These are phyloP conservation scores for Furcasterigmium sp. DNA, from an alignment of 2,329 filamentous ascomycete species.

Conservation along the genomic window DNA sequence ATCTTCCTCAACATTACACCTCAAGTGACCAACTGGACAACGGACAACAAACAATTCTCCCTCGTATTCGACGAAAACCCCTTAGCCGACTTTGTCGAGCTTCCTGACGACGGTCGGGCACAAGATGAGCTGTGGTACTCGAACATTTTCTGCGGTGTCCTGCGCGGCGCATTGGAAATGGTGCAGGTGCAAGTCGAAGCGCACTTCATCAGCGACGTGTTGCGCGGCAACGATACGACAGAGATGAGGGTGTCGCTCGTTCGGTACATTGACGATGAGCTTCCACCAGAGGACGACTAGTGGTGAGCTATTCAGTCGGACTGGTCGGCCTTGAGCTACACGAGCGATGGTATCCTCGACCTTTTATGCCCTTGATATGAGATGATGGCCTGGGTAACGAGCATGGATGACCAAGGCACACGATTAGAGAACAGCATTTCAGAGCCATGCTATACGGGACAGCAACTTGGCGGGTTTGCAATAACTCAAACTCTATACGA, in stretches of 20 bases:
- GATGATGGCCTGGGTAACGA: no score
- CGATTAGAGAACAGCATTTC: no score
- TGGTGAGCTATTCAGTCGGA: no score
- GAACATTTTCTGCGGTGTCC: conserved; percentile 90
- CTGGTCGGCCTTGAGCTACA: no score
- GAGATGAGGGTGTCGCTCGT: conserved; percentile 94
- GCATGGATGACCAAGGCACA: no score
- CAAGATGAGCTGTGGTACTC: conserved; percentile 99
- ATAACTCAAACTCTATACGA: no score
- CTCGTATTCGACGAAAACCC: conserved; percentile 96
- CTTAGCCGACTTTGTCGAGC: conserved; percentile 91
- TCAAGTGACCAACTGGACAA: conserved; percentile 90
- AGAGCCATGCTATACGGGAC: no score
- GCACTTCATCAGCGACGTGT: conserved; percentile 89
- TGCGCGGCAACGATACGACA: conserved; percentile 90
- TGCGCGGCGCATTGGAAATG: conserved; percentile 92
- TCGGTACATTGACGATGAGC: conserved; percentile 93
- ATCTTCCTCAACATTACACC: conserved; percentile 98
- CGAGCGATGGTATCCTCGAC: no score
- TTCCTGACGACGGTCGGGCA: conserved; percentile 90
- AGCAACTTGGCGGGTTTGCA: no score
- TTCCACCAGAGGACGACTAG: conserved; percentile 94
- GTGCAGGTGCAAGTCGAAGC: conserved; percentile 99
- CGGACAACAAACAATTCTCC: conserved; percentile 93
- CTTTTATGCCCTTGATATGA: no score